Base-by-base conservation (phyloP, 345 rosid genomes). In the Isatis tinctoria region DNA sequence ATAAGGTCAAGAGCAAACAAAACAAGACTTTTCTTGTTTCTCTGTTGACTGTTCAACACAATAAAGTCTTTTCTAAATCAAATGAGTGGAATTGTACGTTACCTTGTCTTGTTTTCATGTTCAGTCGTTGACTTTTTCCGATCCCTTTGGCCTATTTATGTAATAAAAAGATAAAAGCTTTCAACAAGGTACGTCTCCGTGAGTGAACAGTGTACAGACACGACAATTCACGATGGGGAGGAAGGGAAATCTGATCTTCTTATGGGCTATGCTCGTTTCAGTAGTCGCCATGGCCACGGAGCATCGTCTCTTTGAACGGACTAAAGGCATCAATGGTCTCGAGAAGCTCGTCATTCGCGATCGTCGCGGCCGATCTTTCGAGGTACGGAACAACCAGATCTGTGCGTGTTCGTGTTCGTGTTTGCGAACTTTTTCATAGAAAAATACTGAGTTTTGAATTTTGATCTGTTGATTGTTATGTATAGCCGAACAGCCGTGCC, bases 241-340 rank as follows among this genome's bases (percentile, higher is more conserved):
- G 28, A 70, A 27, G n/a, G 18, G 11, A 63, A 69, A 53, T 44
- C 5, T 70, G 5, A 70, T 76, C 13, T 13, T 70, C 35, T 63
- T 63, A 1, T 69, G 70, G 74, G 74, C 70, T 69, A 56, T 69
- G 44, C 14, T 76, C 9, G 60, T 70, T 44, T 43, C 75, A 17
- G 53, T 41, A 45, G 44, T 70, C 6, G 60, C 60, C 75, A 45
- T 63, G 41, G 71, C 79, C 44, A 69, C 44, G 3, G 37, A 69
- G 65, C 65, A 41, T 26, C 43, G 28, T 76, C 52, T 27, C 16
- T 10, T 85, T 14, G 86, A 86, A 77, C 78, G 49, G 63, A 74
- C 88, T 76, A 88, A 82, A 72, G 97, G 97, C 61, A 27, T 82
- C 41, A 87, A 88, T 58, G 94, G 92, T 69, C 88, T 93, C 74